A percentile compares a stretch with the other conserved stretches of the same genome.
Evolutionary conservation across 2,329 filamentous ascomycete species (phyloP).

Genomic region (Fusarium sp.): DNA sequence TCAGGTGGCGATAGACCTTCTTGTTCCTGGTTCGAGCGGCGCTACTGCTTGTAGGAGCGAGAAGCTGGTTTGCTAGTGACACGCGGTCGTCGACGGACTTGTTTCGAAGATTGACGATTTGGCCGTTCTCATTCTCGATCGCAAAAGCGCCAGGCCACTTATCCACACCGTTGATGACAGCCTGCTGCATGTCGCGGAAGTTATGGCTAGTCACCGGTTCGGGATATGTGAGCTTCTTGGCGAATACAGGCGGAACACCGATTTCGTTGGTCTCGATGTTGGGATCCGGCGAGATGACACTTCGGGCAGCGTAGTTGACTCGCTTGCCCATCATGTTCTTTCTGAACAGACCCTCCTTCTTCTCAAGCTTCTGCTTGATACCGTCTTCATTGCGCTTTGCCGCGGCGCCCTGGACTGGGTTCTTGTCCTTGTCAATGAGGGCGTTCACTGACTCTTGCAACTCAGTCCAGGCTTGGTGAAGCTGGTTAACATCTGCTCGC

Average conservation of each 20-base stretch:
- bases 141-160: constrained; percentile 95
- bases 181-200: constrained; percentile 94
- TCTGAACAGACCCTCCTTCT: constrained; percentile 97
- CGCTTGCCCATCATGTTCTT: constrained; percentile 99
- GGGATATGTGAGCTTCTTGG: constrained; percentile 93
- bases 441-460: constrained; percentile 93
- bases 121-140: constrained; percentile 95
- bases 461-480: constrained; percentile 84
- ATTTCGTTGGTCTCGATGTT: constrained; percentile 99
- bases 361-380: constrained; percentile 97
- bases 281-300: constrained; percentile 97
- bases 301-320: constrained; percentile 97
- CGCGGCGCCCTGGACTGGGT: constrained; percentile 82
- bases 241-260: constrained; percentile 97
- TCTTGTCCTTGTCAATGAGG: constrained; percentile 90
- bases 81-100: constrained; percentile 91
- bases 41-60: constrained; percentile 83
- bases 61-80: constrained; percentile 90
- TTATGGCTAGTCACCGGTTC: constrained; percentile 98
- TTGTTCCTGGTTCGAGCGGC: constrained; percentile 86
- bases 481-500: constrained; percentile 69
- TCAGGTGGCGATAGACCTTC: constrained; percentile 95
- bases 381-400: constrained; percentile 87
- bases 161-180: constrained; percentile 92
- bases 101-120: constrained; percentile 86